These are phyloP conservation scores for Flaveria brownii DNA, from an alignment of 129 eudicot genomes.

Conservation along the genomic window DNA sequence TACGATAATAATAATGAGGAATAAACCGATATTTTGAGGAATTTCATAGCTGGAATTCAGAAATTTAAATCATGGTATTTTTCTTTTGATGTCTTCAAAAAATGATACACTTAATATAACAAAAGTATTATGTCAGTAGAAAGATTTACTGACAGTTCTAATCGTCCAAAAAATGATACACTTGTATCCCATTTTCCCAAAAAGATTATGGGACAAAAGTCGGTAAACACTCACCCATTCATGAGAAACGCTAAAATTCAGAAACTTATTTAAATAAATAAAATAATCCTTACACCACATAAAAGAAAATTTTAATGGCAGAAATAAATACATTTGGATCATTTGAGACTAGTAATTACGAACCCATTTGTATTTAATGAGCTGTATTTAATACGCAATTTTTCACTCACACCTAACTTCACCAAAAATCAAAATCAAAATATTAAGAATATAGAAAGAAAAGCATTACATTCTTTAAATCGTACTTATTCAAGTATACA, in stretches of 20 bases:
- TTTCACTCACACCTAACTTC: conserved; percentile 1
- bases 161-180: conserved; percentile 5
- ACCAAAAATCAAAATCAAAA: neutral
- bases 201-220: no score
- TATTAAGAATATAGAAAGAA: neutral
- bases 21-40: conserved; percentile 11
- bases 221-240: no score
- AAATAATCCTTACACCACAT: neutral
- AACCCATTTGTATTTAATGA: conserved; percentile 15
- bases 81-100: neutral
- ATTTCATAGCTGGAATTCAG: neutral
- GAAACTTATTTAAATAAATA: no score
- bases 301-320: neutral
- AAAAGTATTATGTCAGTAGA: neutral
- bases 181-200: no score
- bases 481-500: no score
- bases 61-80: neutral
- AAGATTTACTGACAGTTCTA: conserved; percentile 5
- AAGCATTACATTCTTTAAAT: neutral
- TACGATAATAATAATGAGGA: conserved; percentile 8
- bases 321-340: neutral
- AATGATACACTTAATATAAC: no score
- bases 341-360: neutral
- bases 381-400: conserved; percentile 13
- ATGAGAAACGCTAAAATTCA: no score